A percentile compares a stretch with the other conserved stretches of the same genome.
phyloP scores from a whole-genome alignment of 202 grass and related monocot species.

The Brachypodium distachyon region DNA sequence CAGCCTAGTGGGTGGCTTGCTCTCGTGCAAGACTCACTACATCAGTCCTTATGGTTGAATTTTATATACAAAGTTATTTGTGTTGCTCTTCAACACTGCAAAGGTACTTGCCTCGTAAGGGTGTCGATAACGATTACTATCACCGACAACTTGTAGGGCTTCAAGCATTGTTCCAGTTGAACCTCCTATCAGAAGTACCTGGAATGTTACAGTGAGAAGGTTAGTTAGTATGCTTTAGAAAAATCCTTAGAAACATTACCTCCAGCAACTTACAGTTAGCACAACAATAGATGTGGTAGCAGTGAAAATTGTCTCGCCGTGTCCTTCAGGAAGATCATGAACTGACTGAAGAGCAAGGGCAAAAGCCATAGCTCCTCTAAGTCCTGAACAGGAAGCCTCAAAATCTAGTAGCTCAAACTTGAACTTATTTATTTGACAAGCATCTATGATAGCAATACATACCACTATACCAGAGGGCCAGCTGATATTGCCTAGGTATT shows the following conservation, averaged over 20 bases:
- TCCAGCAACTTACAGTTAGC: conserved; percentile 46
- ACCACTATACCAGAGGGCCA: conserved; percentile 94
- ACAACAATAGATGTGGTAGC: conserved; percentile 85
- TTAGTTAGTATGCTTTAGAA: not conserved
- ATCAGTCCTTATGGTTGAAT: not conserved
- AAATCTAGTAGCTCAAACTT: conserved; percentile 6
- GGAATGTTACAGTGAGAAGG: not conserved
- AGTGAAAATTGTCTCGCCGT: conserved; percentile 80
- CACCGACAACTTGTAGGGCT: conserved; percentile 70
- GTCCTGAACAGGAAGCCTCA: conserved; percentile 32
- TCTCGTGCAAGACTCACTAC: not conserved
- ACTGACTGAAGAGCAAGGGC: conserved; percentile 87
- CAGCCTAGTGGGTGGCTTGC: not conserved
- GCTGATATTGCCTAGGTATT: conserved; percentile 72
- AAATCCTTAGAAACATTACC: not conserved
- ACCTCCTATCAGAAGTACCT: conserved; percentile 84
- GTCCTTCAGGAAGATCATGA: conserved; percentile 85
- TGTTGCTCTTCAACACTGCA: not conserved
- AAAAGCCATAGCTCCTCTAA: conserved; percentile 97
- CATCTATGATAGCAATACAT: conserved; percentile 12
- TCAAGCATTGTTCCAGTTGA: conserved; percentile 93
- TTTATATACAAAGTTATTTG: not conserved
- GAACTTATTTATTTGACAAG: not conserved
- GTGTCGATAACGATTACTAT: conserved; percentile 32
- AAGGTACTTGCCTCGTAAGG: conserved; percentile 37